Conservation (phyloP, 2,329 filamentous ascomycete genomes). For the Colletotrichum sp. region DNA sequence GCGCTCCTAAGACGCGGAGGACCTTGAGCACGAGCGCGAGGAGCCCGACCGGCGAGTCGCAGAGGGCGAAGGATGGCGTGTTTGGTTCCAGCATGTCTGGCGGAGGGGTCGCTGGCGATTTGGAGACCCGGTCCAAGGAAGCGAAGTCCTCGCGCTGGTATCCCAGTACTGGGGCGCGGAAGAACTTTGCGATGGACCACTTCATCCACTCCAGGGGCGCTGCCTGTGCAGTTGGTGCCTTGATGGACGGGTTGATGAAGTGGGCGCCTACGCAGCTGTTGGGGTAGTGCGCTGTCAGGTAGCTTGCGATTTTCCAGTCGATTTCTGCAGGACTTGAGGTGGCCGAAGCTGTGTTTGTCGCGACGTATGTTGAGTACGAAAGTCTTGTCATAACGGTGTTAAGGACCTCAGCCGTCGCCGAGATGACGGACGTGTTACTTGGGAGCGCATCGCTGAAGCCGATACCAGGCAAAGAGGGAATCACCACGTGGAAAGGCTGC, state of each 20-base stretch:
- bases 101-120: conserved; percentile 30
- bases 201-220: conserved; percentile 57
- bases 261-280: conserved; percentile 64
- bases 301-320: conserved; percentile 54
- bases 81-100: conserved; percentile 50
- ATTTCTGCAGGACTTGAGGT: conserved; percentile 50
- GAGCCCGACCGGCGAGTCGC: conserved; percentile 65
- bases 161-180: conserved; percentile 57
- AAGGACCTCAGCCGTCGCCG: conserved; percentile 59
- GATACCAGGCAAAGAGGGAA: conserved; percentile 68
- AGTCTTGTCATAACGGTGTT: conserved; percentile 65
- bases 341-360: conserved; percentile 57
- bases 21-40: conserved; percentile 58
- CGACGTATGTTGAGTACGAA: conserved; percentile 63
- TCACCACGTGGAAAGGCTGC: conserved; percentile 69
- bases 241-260: conserved; percentile 62
- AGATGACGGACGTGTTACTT: conserved; percentile 52
- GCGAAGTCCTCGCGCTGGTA: conserved; percentile 59
- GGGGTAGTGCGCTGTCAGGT: conserved; percentile 51
- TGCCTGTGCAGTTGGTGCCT: conserved; percentile 48
- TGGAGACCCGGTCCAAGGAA: conserved; percentile 36
- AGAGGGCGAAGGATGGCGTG: conserved; percentile 63
- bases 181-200: conserved; percentile 57
- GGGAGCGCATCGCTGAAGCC: conserved; percentile 70
- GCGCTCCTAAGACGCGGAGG: conserved; percentile 45